phyloP scores from a whole-genome alignment of 1,284 basidiomycete species.

The Sanguinoderma infundibulare region DNA sequence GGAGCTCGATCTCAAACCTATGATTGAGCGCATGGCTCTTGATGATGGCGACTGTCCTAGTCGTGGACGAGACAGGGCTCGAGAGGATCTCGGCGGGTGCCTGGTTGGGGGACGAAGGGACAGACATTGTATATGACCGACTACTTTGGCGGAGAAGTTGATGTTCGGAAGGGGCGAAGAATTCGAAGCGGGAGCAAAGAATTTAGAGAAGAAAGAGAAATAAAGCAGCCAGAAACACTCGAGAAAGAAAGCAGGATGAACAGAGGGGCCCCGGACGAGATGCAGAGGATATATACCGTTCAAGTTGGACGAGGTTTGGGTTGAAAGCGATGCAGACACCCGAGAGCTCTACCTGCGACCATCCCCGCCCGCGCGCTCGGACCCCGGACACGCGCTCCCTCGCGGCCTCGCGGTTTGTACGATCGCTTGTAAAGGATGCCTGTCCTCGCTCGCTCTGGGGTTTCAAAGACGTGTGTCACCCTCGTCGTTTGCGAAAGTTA shows the following conservation, averaged over 20 bases:
- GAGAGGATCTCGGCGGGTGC: slow-evolving; percentile 23
- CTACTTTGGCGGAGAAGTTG: slow-evolving; percentile 8
- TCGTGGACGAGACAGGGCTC: slow-evolving; percentile 38
- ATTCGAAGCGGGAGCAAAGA: neutral
- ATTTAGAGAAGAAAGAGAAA: neutral
- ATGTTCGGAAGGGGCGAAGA: slow-evolving; percentile 17
- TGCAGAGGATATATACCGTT: slow-evolving; percentile 20
- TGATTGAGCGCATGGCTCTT: slow-evolving; percentile 72
- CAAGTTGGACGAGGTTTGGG: slow-evolving; percentile 24
- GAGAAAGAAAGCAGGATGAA: slow-evolving; percentile 22
- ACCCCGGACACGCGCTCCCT: slow-evolving; percentile 4
- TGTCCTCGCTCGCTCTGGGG: too few relatives aligned
- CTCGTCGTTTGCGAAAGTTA: too few relatives aligned
- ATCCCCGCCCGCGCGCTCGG: neutral
- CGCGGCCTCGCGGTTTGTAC: too few relatives aligned
- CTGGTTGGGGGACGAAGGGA: slow-evolving; percentile 27
- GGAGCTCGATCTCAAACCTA: slow-evolving; percentile 75
- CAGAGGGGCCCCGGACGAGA: slow-evolving; percentile 17
- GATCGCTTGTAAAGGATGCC: too few relatives aligned
- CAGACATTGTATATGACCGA: slow-evolving; percentile 25
- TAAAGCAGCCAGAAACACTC: neutral
- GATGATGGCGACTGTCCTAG: slow-evolving; percentile 79
- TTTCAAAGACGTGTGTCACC: too few relatives aligned
- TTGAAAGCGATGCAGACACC: neutral
- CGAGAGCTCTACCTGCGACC: neutral